Evolutionary conservation across 2,329 filamentous ascomycete species (phyloP).

Genomic region (Hypoxylon sp.): DNA sequence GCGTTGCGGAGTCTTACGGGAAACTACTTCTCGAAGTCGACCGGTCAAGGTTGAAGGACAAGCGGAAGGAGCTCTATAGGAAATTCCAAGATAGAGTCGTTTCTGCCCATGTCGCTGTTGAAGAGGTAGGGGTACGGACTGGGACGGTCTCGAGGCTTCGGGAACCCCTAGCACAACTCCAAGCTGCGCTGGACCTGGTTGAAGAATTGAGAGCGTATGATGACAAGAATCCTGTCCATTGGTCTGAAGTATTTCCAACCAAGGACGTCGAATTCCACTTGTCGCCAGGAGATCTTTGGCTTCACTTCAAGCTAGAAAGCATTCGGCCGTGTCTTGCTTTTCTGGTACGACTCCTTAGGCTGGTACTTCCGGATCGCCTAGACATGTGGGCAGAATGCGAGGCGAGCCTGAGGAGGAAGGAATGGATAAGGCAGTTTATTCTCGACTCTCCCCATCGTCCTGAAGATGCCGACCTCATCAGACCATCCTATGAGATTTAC

Average conservation of each 20-base stretch:
- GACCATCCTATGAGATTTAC: slow-evolving; percentile 11
- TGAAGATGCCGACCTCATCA: slow-evolving; percentile 12
- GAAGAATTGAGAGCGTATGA: slow-evolving; percentile 45
- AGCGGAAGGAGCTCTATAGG: slow-evolving; percentile 40
- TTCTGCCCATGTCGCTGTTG: slow-evolving; percentile 37
- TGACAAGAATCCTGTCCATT: slow-evolving; percentile 44
- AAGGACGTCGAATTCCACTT: slow-evolving; percentile 15
- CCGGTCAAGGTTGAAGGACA: slow-evolving; percentile 32
- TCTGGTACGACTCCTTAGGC: slow-evolving; percentile 44
- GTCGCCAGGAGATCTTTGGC: slow-evolving; percentile 45
- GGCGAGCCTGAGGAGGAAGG: slow-evolving; percentile 35
- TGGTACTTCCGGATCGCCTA: slow-evolving; percentile 39
- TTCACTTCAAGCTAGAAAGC: slow-evolving; percentile 48
- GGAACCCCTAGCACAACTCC: slow-evolving; percentile 35
- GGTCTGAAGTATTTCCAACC: slow-evolving; percentile 44
- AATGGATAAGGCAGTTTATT: slow-evolving; percentile 48
- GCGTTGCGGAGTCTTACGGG: slow-evolving; percentile 41
- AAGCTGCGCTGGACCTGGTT: slow-evolving; percentile 41
- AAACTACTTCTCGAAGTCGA: slow-evolving; percentile 33
- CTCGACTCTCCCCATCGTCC: slow-evolving; percentile 45
- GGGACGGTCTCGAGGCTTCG: slow-evolving; percentile 41
- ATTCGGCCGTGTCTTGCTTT: slow-evolving; percentile 48
- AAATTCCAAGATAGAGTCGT: slow-evolving; percentile 38
- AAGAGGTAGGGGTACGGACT: slow-evolving; percentile 9
- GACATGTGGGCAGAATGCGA: slow-evolving; percentile 48